Conservation (phyloP, 2,329 filamentous ascomycete species). For the Colletotrichum destructivum region DNA sequence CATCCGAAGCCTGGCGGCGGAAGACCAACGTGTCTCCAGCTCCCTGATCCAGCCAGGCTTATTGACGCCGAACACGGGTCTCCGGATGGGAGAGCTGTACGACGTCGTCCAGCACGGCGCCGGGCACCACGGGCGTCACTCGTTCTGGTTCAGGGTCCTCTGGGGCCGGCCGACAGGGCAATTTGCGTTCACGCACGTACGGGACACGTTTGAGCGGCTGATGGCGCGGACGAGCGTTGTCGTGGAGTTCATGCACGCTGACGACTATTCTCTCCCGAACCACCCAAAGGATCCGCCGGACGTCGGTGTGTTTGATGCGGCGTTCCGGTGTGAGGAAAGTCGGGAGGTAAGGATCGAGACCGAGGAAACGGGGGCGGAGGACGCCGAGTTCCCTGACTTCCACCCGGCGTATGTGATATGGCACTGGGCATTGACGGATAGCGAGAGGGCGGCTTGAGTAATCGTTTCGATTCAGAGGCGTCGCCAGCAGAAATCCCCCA, state of each 20-base stretch:
- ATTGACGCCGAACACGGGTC: background rate
- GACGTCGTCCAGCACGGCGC: constrained; percentile 36
- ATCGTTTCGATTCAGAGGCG: background rate
- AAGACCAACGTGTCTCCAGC: constrained; percentile 21
- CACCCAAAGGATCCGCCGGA: constrained; percentile 33
- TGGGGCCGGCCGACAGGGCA: constrained; percentile 17
- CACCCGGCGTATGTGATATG: constrained; percentile 27
- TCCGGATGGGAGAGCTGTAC: constrained; percentile 45
- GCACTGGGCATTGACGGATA: constrained; percentile 30
- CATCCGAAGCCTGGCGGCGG: constrained; percentile 12
- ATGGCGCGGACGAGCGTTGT: constrained; percentile 32
- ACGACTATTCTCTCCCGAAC: constrained; percentile 32
- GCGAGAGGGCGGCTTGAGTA: background rate
- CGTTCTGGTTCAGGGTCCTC: constrained; percentile 38
- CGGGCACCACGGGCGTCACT: constrained; percentile 36
- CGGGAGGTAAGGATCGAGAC: constrained; percentile 1
- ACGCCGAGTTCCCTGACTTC: constrained; percentile 26
- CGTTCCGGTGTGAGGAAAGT: constrained; percentile 33
- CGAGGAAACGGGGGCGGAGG: constrained; percentile 18
- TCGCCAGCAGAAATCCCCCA: background rate
- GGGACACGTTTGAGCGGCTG: constrained; percentile 22
- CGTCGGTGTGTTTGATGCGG: constrained; percentile 26
- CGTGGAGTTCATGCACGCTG: constrained; percentile 40
- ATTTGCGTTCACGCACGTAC: constrained; percentile 24
- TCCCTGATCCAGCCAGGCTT: background rate